Evolutionary conservation across 768 basidiomycete species (phyloP).

Genomic region (Termitomyces sp.): DNA sequence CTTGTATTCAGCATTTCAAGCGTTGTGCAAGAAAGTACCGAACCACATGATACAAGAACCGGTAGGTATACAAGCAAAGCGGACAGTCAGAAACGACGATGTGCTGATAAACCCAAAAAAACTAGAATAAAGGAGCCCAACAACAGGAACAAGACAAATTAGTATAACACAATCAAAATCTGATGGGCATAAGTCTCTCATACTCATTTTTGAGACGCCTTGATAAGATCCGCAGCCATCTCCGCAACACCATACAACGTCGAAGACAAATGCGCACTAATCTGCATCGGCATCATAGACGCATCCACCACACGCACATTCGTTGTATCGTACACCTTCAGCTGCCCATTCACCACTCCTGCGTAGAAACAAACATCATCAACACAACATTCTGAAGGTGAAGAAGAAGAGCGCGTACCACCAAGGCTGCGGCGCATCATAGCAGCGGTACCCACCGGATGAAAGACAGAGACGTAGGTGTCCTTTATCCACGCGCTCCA

Average conservation of each 20-base stretch:
- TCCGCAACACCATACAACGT: constrained; percentile 52
- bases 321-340: constrained; percentile 39
- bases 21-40: no score
- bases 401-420: neutral
- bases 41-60: no score
- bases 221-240: constrained; percentile 47
- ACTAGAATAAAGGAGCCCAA: neutral
- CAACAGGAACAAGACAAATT: neutral
- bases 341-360: constrained; percentile 42
- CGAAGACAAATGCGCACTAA: constrained; percentile 40
- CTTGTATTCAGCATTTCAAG: no score
- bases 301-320: constrained; percentile 51
- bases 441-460: constrained; percentile 37
- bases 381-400: neutral
- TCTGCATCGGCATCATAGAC: constrained; percentile 40
- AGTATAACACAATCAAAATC: neutral
- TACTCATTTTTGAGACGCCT: constrained; percentile 23
- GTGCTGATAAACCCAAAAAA: no score
- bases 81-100: no score
- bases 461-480: constrained; percentile 37
- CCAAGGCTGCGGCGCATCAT: constrained; percentile 1
- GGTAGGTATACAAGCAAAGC: no score
- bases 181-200: neutral
- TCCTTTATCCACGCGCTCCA: constrained; percentile 42
- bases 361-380: constrained; percentile 1